Evolutionary conservation across 805 yeast genomes (phyloP).

Genomic region (Candida insectalens): DNA sequence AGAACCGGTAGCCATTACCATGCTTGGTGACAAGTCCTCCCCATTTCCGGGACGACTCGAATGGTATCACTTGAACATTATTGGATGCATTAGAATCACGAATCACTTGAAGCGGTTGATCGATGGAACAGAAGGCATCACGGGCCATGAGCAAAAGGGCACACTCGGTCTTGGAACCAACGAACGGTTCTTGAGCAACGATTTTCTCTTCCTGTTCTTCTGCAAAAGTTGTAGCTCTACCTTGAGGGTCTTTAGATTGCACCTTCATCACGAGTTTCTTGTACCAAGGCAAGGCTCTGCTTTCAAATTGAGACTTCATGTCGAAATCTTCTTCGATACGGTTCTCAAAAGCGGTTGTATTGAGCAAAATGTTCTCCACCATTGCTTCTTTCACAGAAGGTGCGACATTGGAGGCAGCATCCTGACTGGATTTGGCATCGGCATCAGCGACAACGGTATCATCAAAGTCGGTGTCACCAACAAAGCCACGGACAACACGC

Average conservation of each 20-base stretch:
- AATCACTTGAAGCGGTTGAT: constrained; percentile 32
- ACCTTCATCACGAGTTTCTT: neutral
- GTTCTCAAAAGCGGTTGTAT: constrained; percentile 87
- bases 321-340: constrained; percentile 9
- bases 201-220: neutral
- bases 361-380: constrained; percentile 55
- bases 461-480: constrained; percentile 50
- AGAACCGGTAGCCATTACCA: constrained; percentile 44
- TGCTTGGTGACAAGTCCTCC: constrained; percentile 63
- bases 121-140: constrained; percentile 38
- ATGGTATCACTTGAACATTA: constrained; percentile 71
- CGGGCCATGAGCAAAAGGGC: constrained; percentile 70
- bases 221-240: neutral
- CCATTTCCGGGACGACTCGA: constrained; percentile 90
- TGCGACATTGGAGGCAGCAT: neutral
- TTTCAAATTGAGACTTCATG: neutral
- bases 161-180: constrained; percentile 93
- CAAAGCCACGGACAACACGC: constrained; percentile 75
- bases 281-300: neutral
- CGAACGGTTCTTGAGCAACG: constrained; percentile 42
- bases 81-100: constrained; percentile 29
- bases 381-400: constrained; percentile 20
- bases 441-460: constrained; percentile 24
- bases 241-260: neutral
- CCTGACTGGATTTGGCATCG: neutral